Conservation (phyloP, 2,329 filamentous ascomycete species). For the Coniochaeta sp. region DNA sequence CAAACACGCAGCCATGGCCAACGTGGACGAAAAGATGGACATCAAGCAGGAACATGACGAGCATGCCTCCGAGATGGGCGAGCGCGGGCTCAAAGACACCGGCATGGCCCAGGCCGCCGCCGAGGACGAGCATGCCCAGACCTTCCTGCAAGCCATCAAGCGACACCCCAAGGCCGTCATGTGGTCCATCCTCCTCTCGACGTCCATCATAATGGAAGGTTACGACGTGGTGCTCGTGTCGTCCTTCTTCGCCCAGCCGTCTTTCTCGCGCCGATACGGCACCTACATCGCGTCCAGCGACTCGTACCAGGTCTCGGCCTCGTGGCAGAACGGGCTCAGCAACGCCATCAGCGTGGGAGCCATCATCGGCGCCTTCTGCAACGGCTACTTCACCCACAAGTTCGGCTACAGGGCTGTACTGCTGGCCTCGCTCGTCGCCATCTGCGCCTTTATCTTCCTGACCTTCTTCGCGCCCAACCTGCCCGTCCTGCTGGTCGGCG, state of each 20-base stretch:
- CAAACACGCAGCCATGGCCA: too few species aligned
- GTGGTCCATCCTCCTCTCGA: constrained; percentile 34
- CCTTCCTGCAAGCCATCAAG: constrained; percentile 32
- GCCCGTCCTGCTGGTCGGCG: constrained; percentile 19
- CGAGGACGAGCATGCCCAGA: too few species aligned
- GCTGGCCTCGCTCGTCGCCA: constrained; percentile 12
- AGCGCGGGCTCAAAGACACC: too few species aligned
- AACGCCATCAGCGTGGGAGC: constrained; percentile 36
- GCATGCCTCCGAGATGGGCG: too few species aligned
- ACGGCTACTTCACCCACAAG: constrained; percentile 28
- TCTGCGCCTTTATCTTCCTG: constrained; percentile 3
- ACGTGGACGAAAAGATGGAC: too few species aligned
- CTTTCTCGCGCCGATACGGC: constrained; percentile 26
- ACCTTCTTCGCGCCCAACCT: constrained; percentile 24
- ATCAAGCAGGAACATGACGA: too few species aligned
- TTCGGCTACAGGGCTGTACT: constrained; percentile 25
- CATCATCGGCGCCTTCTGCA: constrained; percentile 35
- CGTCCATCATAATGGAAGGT: constrained; percentile 32
- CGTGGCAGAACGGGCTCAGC: constrained; percentile 40
- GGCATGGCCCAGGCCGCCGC: too few species aligned
- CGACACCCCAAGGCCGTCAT: constrained; percentile 35
- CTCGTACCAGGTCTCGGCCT: constrained; percentile 31
- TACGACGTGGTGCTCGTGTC: constrained; percentile 33
- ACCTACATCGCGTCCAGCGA: constrained; percentile 20
- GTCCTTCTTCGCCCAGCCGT: constrained; percentile 32